Evolutionary conservation across 345 rosid species (phyloP), one percentile per base, ranked within the genome.

Genomic region (Turnera subulata): DNA sequence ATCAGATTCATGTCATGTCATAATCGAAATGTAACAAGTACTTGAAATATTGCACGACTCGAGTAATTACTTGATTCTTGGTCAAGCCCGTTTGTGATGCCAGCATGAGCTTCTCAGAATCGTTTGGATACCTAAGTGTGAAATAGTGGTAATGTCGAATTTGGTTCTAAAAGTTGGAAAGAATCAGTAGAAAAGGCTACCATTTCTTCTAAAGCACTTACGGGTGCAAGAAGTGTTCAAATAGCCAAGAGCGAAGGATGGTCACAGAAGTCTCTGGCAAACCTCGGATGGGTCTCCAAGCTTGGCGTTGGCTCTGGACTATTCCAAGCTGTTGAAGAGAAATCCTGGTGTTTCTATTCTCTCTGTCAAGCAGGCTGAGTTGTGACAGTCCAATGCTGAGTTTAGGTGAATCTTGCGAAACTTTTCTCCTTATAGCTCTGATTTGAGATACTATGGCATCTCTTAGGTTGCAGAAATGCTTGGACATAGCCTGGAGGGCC

Each of bases 161-260:
- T 37, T 37, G 13, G 40, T 0, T 7, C 11, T 37, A 13, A 13
- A 63, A 17, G 26, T 26, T 29, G 1, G 22, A 29, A 68, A 45
- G 60, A 57, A 24, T 21, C 74, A 51, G n/a, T n/a, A n/a, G n/a
- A n/a, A n/a, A n/a, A n/a, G n/a, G n/a, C n/a, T n/a, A n/a, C n/a
- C n/a, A n/a, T n/a, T n/a, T n/a, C 35, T 45, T 33, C 39, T 10
- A 6, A 70, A 56, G 52, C 10, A 75, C 96, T 74, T 53, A 91
- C 96, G 98, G 98, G 53, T 91, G 95, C 48, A 88, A 83, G 67
- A 91, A 88, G 70, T 91, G 96, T 35, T 89, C 93, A 45, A 92
- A 89, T 12, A 92, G 96, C 98, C 96, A 92, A 56, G 98, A 72
- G 21, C 96, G 82, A 43, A 91, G 93, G 26, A 86, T 78, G 0